Evolutionary conservation across 306 rosid species (phyloP), one percentile per base, ranked within the genome.

Genomic region (Cucurbita maxima): DNA sequence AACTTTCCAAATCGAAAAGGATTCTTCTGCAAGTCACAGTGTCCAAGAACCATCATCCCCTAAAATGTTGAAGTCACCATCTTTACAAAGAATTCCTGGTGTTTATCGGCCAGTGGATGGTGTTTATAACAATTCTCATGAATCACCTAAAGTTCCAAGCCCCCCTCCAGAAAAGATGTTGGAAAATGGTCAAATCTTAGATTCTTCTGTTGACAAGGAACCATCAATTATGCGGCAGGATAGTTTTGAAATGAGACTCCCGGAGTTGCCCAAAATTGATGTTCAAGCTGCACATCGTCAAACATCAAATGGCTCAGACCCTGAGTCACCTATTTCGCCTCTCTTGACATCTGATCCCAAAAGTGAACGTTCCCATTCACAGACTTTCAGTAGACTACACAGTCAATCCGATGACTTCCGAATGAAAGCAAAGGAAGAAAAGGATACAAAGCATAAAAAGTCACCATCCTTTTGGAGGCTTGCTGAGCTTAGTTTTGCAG

Each of bases 331-430:
- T 7, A 84, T 95, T 78, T 91, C 99, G 72, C 99, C 99, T 36
- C 92, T 95, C 60, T 76, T 95, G 79, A 95, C 90, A 40, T 95
- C 99, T 83, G 99, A 95, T 83, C 99, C 99, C 41, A 89, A 91
- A 77, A 95, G 83, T 80, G 97, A 95, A 75, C 99, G 99, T 75
- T 95, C 99, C 50, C 99, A 95, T 84, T 95, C 99, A 51, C 97
- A 95, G 79, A 86, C 99, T 74, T 95, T 95, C 79, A 95, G 99
- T 81, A 92, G 99, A 68, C 92, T 94, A 12, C 92, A 81, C 80
- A 88, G 97, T 83, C 84, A 85, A 45, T 89, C 92, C 10, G 99
- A 88, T 70, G 97, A 89, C 77, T 15, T 83, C 78, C 85, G 86
- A 0, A 79, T 80, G 54, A 87, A 86, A 76, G 60, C 72, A 74